Percentiles rank a stretch among this genome's conserved stretches.
Evolutionary conservation across 2,329 filamentous ascomycete species (phyloP).

Genomic region (Xylaria sp.): DNA sequence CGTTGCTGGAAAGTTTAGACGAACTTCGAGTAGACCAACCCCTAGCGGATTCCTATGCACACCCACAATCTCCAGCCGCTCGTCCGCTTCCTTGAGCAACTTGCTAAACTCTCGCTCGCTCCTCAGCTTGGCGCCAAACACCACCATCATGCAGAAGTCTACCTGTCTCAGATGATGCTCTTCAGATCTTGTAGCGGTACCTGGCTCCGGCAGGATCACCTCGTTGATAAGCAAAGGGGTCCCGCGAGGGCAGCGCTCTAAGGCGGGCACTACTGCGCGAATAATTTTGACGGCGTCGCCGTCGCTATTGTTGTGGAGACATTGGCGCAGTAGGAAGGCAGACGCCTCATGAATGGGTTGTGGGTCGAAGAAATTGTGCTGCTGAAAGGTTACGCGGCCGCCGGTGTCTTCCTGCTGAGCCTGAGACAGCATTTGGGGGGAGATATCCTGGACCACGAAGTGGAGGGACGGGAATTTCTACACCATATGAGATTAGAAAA

Average conservation of each 20-base stretch:
- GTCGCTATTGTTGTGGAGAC: slow-evolving; percentile 23
- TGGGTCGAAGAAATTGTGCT: slow-evolving; percentile 23
- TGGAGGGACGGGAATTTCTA: slow-evolving; percentile 21
- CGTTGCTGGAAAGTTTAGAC: background rate
- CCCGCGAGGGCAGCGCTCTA: slow-evolving; percentile 28
- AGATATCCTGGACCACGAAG: slow-evolving; percentile 25
- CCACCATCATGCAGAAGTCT: slow-evolving; percentile 41
- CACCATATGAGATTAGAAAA: background rate
- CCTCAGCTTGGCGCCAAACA: slow-evolving; percentile 36
- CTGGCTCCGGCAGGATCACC: slow-evolving; percentile 38
- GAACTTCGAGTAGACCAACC: slow-evolving; percentile 12
- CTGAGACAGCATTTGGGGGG: slow-evolving; percentile 3
- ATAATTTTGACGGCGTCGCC: slow-evolving; percentile 17
- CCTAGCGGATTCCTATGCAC: slow-evolving; percentile 16
- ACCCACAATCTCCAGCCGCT: slow-evolving; percentile 22
- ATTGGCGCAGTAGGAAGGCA: slow-evolving; percentile 20
- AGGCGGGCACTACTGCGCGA: slow-evolving; percentile 17
- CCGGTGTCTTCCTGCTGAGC: background rate
- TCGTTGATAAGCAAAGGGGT: slow-evolving; percentile 44
- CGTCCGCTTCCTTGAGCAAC: slow-evolving; percentile 36
- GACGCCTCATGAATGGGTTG: slow-evolving; percentile 13
- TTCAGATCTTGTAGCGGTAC: slow-evolving; percentile 24
- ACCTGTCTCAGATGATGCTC: slow-evolving; percentile 39
- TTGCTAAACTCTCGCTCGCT: slow-evolving; percentile 25
- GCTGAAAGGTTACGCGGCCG: slow-evolving; percentile 18